Evolutionary conservation across 768 basidiomycete genomes (phyloP).

Genomic region (Thelephora aurantiotincta): DNA sequence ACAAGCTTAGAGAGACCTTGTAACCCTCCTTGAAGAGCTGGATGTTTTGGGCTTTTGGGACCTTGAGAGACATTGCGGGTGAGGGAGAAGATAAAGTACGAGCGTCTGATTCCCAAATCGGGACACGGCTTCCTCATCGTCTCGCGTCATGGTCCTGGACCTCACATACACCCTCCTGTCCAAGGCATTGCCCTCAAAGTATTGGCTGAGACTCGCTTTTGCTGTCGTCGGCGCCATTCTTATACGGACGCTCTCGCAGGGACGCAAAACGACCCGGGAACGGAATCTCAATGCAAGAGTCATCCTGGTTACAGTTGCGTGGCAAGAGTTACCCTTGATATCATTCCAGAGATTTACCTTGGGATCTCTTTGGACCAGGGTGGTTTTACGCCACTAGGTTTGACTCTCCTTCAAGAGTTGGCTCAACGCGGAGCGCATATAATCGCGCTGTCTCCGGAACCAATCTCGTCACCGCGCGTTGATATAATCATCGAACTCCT

Average conservation of each 20-base stretch:
- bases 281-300: slow-evolving; percentile 61
- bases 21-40: slow-evolving; percentile 97
- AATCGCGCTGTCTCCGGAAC: slow-evolving; percentile 54
- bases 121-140: not conserved
- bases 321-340: not conserved
- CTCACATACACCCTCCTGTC: slow-evolving; percentile 25
- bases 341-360: not conserved
- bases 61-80: slow-evolving; percentile 73
- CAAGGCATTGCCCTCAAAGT: slow-evolving; percentile 37
- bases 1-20: slow-evolving; percentile 46
- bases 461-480: slow-evolving; percentile 37
- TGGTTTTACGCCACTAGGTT: slow-evolving; percentile 58
- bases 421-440: slow-evolving; percentile 69
- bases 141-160: slow-evolving; percentile 36
- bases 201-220: slow-evolving; percentile 39
- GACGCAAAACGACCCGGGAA: slow-evolving; percentile 56
- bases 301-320: slow-evolving; percentile 55
- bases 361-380: slow-evolving; percentile 30
- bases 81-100: not conserved
- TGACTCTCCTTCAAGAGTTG: slow-evolving; percentile 50
- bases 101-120: not conserved
- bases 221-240: slow-evolving; percentile 29
- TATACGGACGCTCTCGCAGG: slow-evolving; percentile 49
- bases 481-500: slow-evolving; percentile 53
- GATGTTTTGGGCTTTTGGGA: slow-evolving; percentile 76